Conservation (phyloP, 176 grass and related monocot species). For the Cocos nucifera region DNA sequence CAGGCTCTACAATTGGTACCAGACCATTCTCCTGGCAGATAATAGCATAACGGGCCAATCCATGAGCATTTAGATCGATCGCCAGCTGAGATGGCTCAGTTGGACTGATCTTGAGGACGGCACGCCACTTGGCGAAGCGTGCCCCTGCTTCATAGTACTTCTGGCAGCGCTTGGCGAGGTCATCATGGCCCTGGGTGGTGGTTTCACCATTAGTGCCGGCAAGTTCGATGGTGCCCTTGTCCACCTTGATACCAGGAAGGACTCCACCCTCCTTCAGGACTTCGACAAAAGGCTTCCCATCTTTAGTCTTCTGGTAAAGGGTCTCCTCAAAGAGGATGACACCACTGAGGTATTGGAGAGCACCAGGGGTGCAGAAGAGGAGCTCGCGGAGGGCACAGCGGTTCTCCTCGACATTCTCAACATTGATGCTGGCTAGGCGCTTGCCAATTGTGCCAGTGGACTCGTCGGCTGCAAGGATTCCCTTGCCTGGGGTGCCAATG, state of each 20-base stretch:
- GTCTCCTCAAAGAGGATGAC: conserved; percentile 13
- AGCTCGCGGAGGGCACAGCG: neutral
- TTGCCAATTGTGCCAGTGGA: conserved; percentile 8
- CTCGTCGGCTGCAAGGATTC: conserved; percentile 6
- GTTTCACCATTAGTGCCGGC: conserved; percentile 8
- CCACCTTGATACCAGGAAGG: conserved; percentile 8
- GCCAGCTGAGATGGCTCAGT: conserved; percentile 1
- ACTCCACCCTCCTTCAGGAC: conserved; percentile 5
- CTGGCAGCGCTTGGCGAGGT: neutral
- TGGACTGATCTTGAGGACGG: conserved; percentile 2
- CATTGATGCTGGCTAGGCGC: conserved; percentile 4
- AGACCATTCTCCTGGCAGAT: conserved; percentile 12
- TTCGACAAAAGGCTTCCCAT: conserved; percentile 8
- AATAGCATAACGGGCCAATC: conserved; percentile 9
- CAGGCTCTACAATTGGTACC: conserved; percentile 2
- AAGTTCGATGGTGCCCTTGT: conserved; percentile 10
- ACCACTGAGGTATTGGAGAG: conserved; percentile 1
- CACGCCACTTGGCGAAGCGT: conserved; percentile 3
- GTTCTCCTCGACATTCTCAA: conserved; percentile 6
- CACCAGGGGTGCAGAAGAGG: conserved; percentile 1
- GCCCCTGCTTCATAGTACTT: neutral
- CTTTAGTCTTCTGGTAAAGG: conserved; percentile 3
- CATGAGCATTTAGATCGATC: conserved; percentile 5
- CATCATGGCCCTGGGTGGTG: conserved; percentile 5
- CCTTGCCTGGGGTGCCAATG: conserved; percentile 11